Percentiles rank a stretch among this genome's conserved stretches.
phyloP scores from a whole-genome alignment of 306 rosid species.

The Argentina anserina region DNA sequence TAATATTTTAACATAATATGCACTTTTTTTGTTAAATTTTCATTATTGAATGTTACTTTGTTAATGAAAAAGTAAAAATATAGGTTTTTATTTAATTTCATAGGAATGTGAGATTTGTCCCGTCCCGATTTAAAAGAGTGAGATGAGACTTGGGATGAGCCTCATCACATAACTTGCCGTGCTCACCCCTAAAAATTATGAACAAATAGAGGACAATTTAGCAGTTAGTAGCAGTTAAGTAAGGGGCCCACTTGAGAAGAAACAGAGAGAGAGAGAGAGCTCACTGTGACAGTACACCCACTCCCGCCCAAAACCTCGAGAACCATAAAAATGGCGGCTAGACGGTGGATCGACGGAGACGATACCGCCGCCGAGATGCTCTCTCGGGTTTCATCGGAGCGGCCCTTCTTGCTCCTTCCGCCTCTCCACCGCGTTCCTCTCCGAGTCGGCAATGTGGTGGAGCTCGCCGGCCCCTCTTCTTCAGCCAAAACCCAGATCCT shows the following conservation, averaged over 20 bases:
- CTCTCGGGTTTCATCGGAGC: constrained; percentile 43
- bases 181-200: too few relatives aligned
- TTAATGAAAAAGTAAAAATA: too few relatives aligned
- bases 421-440: constrained; percentile 82
- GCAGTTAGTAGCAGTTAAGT: not conserved
- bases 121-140: too few relatives aligned
- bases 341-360: constrained; percentile 56
- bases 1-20: too few relatives aligned
- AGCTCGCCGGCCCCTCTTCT: constrained; percentile 74
- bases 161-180: too few relatives aligned
- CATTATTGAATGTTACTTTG: too few relatives aligned
- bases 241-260: not conserved
- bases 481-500: constrained; percentile 80
- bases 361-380: constrained; percentile 66
- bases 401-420: constrained; percentile 55
- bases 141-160: too few relatives aligned
- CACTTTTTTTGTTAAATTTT: too few relatives aligned
- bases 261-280: not conserved
- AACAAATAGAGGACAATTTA: too few relatives aligned
- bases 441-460: constrained; percentile 76
- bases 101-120: too few relatives aligned
- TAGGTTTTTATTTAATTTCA: too few relatives aligned
- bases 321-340: constrained; percentile 21
- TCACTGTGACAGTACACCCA: too few relatives aligned
- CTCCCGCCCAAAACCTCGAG: constrained; percentile 4